These are phyloP conservation scores for Rhizophagus sp. DNA, from an alignment of 192 early-diverging fungal genomes.

Conservation along the genomic window DNA sequence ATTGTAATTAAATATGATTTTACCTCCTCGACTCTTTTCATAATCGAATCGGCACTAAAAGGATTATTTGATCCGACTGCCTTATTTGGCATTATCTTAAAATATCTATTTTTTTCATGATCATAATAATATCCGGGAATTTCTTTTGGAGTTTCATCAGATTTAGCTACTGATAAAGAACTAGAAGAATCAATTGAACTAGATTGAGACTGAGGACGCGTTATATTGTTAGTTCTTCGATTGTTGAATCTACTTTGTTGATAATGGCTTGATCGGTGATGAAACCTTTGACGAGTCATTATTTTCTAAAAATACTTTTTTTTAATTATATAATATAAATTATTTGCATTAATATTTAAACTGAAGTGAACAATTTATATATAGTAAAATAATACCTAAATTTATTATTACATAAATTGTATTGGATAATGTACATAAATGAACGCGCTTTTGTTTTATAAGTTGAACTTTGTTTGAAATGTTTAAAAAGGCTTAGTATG, in stretches of 20 bases:
- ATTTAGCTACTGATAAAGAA: background rate
- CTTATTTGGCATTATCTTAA: background rate
- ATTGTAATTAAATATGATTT: background rate
- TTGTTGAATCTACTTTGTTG: background rate
- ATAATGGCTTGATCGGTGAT: background rate
- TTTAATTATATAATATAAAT: too few species aligned
- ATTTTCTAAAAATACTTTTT: background rate
- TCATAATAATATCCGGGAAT: constrained; percentile 8
- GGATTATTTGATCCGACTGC: background rate
- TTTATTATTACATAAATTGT: too few species aligned
- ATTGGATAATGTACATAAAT: too few species aligned
- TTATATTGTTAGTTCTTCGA: background rate
- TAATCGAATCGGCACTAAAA: constrained; percentile 1
- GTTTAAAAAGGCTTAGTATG: too few species aligned
- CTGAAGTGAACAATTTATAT: too few species aligned
- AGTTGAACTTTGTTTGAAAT: too few species aligned
- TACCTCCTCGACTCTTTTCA: background rate
- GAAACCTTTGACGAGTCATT: background rate
- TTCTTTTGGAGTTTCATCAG: background rate
- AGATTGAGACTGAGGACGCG: background rate
- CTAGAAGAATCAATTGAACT: background rate
- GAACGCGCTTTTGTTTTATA: too few species aligned
- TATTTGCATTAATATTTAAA: too few species aligned
- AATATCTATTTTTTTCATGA: constrained; percentile 1
- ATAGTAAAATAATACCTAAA: too few species aligned